Conservation (phyloP, 331 rosid genomes). For the Ulmus americana region DNA sequence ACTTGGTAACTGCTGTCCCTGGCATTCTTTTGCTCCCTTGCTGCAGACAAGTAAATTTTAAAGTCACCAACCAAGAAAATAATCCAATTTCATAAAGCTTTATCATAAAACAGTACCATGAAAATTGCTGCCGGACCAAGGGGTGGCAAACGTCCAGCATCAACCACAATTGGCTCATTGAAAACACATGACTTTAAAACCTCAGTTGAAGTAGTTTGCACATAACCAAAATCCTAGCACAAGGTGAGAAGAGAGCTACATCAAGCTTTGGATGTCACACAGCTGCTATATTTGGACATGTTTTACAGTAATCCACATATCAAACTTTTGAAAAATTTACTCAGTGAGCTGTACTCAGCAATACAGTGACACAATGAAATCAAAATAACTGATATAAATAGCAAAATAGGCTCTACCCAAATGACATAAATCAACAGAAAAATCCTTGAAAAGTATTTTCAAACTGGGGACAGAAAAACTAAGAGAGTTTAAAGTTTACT, state of each 20-base stretch:
- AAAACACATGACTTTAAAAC: constrained; percentile 73
- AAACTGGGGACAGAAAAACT: neutral
- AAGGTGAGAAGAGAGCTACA: neutral
- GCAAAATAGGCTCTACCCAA: neutral
- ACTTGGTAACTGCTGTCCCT: constrained; percentile 72
- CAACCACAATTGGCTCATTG: constrained; percentile 76
- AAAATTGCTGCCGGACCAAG: constrained; percentile 75
- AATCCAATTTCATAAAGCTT: neutral
- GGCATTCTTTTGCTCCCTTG: constrained; percentile 90
- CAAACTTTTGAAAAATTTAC: neutral
- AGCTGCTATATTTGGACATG: neutral
- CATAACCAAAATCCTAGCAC: constrained; percentile 83
- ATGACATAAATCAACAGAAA: neutral
- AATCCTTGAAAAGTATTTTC: too few species aligned
- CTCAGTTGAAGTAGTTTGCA: constrained; percentile 85
- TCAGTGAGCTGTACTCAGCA: too few species aligned
- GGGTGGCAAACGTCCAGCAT: constrained; percentile 56
- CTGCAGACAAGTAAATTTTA: constrained; percentile 36
- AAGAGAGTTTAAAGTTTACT: constrained; percentile 28
- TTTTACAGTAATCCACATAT: neutral
- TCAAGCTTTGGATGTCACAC: neutral
- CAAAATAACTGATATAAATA: neutral
- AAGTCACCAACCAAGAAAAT: constrained; percentile 21
- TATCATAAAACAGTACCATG: constrained; percentile 44
- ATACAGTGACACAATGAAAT: too few species aligned